Evolutionary conservation across 2,329 filamentous ascomycete species (phyloP).

Genomic region (Aspergillus niger): DNA sequence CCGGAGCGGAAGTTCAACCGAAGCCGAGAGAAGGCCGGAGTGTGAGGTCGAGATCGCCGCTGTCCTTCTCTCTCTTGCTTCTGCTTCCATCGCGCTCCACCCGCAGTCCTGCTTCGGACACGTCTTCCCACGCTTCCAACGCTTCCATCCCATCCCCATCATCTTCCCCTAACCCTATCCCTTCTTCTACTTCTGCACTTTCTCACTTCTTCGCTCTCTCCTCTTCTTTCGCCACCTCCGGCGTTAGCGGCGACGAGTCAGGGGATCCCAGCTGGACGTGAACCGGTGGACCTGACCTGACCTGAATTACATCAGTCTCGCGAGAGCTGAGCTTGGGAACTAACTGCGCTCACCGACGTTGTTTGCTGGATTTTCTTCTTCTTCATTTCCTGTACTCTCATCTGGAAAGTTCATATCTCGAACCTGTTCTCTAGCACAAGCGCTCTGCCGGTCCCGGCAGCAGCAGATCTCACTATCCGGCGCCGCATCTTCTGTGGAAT

Average conservation of each 20-base stretch:
- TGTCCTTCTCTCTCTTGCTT: slow-evolving; percentile 18
- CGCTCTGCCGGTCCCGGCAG: slow-evolving; percentile 26
- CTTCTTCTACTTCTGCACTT: background rate
- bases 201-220: background rate
- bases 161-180: background rate
- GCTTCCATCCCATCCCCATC: slow-evolving; percentile 6
- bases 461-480: slow-evolving; percentile 11
- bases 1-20: slow-evolving; percentile 3
- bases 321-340: slow-evolving; percentile 6
- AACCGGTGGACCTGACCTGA: slow-evolving; percentile 17
- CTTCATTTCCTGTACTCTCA: slow-evolving; percentile 17
- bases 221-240: background rate
- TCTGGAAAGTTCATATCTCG: slow-evolving; percentile 20
- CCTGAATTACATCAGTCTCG: slow-evolving; percentile 18
- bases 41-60: slow-evolving; percentile 9
- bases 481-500: slow-evolving; percentile 28
- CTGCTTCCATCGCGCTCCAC: slow-evolving; percentile 22
- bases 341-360: slow-evolving; percentile 17
- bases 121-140: slow-evolving; percentile 20
- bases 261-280: slow-evolving; percentile 19
- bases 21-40: background rate
- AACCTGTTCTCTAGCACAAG: slow-evolving; percentile 23
- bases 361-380: slow-evolving; percentile 16
- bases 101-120: slow-evolving; percentile 15
- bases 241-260: slow-evolving; percentile 17